These are phyloP conservation scores for Arthrobotrys sinensis DNA, from an alignment of 2,329 filamentous ascomycete genomes.

Conservation along the genomic window DNA sequence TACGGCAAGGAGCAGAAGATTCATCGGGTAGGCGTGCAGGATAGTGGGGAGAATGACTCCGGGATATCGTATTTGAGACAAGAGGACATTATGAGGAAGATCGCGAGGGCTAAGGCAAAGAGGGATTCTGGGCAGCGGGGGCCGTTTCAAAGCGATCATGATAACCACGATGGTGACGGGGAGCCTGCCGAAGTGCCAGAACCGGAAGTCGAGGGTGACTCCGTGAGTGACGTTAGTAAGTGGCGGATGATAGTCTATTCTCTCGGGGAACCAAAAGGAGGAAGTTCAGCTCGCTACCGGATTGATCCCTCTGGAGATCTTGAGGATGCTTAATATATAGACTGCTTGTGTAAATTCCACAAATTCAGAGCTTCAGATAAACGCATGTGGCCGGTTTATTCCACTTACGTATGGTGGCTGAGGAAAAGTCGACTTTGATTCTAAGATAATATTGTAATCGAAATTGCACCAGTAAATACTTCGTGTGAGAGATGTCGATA, in stretches of 20 bases:
- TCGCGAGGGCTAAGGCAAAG: background rate
- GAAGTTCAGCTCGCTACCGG: conserved; percentile 6
- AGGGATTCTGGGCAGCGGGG: background rate
- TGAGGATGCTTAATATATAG: conserved; percentile 9
- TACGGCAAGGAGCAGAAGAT: conserved; percentile 40
- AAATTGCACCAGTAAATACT: too few relatives aligned
- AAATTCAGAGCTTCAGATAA: too few relatives aligned
- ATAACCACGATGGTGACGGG: background rate
- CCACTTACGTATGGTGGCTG: too few relatives aligned
- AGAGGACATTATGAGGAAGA: conserved; percentile 27
- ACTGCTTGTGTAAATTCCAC: too few relatives aligned
- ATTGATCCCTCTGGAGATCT: conserved; percentile 30
- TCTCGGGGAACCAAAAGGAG: conserved; percentile 35
- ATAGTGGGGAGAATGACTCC: conserved; percentile 40
- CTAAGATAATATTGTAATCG: too few relatives aligned
- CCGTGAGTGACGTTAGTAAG: background rate
- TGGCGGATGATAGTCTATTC: conserved; percentile 54
- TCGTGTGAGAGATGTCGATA: too few relatives aligned
- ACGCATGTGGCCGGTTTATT: too few relatives aligned
- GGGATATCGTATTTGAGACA: conserved; percentile 42
- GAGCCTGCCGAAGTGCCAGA: background rate
- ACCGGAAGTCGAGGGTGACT: background rate
- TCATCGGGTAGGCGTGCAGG: conserved; percentile 28
- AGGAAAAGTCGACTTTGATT: too few relatives aligned
- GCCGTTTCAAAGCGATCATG: background rate